Evolutionary conservation across 352 stramenopile genomes (phyloP), one percentile per base, ranked within the genome.

Genomic region (Globisporangium canariense): DNA sequence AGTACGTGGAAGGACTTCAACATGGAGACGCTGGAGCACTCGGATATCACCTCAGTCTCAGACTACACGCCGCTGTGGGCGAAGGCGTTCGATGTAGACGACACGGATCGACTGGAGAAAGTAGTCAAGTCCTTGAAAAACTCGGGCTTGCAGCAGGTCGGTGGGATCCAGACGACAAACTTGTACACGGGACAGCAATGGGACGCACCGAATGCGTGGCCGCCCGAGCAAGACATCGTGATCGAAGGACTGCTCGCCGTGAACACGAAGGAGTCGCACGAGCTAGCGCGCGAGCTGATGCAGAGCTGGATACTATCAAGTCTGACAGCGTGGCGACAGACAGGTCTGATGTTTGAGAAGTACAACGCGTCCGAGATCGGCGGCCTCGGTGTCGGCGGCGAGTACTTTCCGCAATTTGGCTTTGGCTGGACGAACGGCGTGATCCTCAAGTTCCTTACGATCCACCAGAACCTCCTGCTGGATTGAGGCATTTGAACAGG

Each of bases 311-410:
- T 88, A 28, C 56, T 76, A 9, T 71, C 86, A n/a, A 82, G 79
- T 62, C 64, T 93, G 22, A 66, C 60, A 8, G 89, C 79, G 43
- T 97, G 74, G 74, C 74, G 77, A 40, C 68, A 87, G 51, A 91
- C 81, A 28, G 81, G 84, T 13, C 69, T 89, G 58, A 96, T 97
- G 88, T 94, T 90, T 65, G 89, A 97, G 64, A 97, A 97, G 77
- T 96, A 95, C 70, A 90, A 96, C 63, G 79, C 86, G 25, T 78
- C 73, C 8, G 76, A 86, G 40, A 58, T 88, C 4, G 87, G 87
- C 34, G 78, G 77, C 0, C 70, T 91, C 6, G 86, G 88, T 38
- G 75, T 80, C 64, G 89, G 89, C 11, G 89, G 89, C 54, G 89
- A 97, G 71, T 97, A 97, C 68, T 88, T 91, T 25, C 81, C 86